Evolutionary conservation across 78 protist species (phyloP), one percentile per base, ranked within the genome.

Genomic region (Dictyostelium intermedium): DNA sequence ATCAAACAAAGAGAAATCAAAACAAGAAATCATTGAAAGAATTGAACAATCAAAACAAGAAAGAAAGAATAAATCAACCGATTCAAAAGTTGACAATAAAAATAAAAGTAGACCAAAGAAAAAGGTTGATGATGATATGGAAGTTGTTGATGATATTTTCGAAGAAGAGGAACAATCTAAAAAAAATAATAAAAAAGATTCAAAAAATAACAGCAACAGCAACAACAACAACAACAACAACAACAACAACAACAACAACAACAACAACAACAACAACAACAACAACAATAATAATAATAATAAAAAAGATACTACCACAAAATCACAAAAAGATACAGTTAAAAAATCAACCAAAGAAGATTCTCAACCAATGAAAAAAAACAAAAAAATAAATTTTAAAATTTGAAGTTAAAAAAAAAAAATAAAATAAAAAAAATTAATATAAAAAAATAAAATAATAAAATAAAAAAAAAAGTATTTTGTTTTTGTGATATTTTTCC

Each of bases 31-130:
- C 5, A 9, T 63, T 14, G 86, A 83, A 66, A 63, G 69, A 32
- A 83, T 83, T 80, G 82, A 80, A 41, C 43, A 89, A 89, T 76
- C 94, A 13, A 60, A 81, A 66, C 41, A 50, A 34, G 86, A 82
- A 5, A 50, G 86, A 56, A 82, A 82, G 11, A 8, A 37, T 7
- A 72, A 72, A 72, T 50, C 93, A 53, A 87, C 93, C 3, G 61
- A 63, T 16, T 25, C 79, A 20, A 89, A 89, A 35, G 82, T 89
- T 34, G 94, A 89, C 5, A 89, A 89, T 35, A 89, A 89, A 83
- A 63, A 63, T 43, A 78, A 80, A 66, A 63, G 82, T n/a, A 89
- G 60, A 80, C 85, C 85, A 45, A 78, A 89, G 77, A 89, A 89
- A 85, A 80, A 70, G 41, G 27, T 34, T 72, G 85, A 80, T 11